Evolutionary conservation across 495 filamentous ascomycete species (phyloP).

Genomic region (Aspergillus campestris): DNA sequence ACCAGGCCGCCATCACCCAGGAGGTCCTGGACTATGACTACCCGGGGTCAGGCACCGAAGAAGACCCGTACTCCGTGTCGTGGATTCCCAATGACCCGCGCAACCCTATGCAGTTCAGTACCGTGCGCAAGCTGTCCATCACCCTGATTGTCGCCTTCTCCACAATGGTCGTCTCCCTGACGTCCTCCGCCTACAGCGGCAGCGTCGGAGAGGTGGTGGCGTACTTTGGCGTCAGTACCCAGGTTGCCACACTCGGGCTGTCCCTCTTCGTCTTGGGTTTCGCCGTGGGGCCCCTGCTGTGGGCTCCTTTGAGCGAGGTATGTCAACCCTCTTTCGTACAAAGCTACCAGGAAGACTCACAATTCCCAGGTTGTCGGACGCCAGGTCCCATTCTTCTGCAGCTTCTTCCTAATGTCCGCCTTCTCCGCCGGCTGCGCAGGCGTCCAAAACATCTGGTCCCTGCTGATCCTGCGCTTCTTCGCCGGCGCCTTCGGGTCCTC

Average conservation of each 20-base stretch:
- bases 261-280: constrained; percentile 43
- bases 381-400: constrained; percentile 53
- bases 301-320: constrained; percentile 46
- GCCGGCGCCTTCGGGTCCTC: constrained; percentile 61
- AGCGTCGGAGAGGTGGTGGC: constrained; percentile 42
- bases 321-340: too few species aligned
- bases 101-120: constrained; percentile 51
- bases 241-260: constrained; percentile 45
- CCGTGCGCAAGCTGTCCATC: constrained; percentile 51
- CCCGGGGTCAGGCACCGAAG: constrained; percentile 51
- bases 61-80: constrained; percentile 60
- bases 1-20: constrained; percentile 20
- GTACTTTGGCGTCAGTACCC: constrained; percentile 35
- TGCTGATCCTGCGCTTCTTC: constrained; percentile 64
- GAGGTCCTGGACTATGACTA: constrained; percentile 48
- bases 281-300: constrained; percentile 19
- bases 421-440: constrained; percentile 56
- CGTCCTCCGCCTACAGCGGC: constrained; percentile 61
- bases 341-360: too few species aligned
- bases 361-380: constrained; percentile 45
- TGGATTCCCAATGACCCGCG: constrained; percentile 55
- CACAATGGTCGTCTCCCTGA: constrained; percentile 63
- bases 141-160: constrained; percentile 52
- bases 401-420: constrained; percentile 46
- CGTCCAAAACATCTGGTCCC: constrained; percentile 48